phyloP scores from a whole-genome alignment of 306 rosid species.

The Casuarina glauca region DNA sequence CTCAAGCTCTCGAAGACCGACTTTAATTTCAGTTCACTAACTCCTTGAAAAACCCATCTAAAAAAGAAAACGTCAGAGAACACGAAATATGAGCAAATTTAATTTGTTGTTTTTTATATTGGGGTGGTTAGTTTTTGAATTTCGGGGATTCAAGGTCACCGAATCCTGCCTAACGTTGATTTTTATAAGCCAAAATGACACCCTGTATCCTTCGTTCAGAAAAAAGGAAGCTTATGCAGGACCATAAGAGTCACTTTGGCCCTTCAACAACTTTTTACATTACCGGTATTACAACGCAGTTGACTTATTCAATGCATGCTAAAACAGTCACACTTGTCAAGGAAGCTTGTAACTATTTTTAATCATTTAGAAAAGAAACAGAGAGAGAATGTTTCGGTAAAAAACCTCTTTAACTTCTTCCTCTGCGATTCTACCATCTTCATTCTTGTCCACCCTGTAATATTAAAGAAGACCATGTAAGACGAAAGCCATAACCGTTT shows the following conservation, averaged over 20 bases:
- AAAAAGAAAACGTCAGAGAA: conserved; percentile 39
- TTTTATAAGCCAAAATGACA: conserved; percentile 39
- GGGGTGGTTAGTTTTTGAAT: conserved; percentile 46
- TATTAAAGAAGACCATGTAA: conserved; percentile 10
- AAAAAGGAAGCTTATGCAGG: conserved; percentile 23
- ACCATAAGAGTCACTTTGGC: conserved; percentile 12
- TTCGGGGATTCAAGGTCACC: conserved; percentile 47
- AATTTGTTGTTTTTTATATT: not conserved
- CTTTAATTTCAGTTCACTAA: conserved; percentile 43
- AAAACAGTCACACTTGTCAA: not conserved
- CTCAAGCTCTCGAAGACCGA: conserved; percentile 21
- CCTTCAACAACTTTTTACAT: not conserved
- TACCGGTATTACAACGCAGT: not conserved
- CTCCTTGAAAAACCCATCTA: conserved; percentile 50
- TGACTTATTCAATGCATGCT: conserved; percentile 21
- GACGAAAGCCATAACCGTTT: not conserved
- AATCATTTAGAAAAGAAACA: not conserved
- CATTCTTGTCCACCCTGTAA: conserved; percentile 98
- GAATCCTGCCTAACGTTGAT: conserved; percentile 55
- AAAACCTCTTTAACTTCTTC: conserved; percentile 89
- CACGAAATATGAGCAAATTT: conserved; percentile 8
- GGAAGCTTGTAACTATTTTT: not conserved
- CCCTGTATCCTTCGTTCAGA: conserved; percentile 32
- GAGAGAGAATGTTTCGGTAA: not conserved
- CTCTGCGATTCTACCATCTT: conserved; percentile 89